phyloP scores from a whole-genome alignment of 2,329 filamentous ascomycete species.

The Sarocladium oryzae region DNA sequence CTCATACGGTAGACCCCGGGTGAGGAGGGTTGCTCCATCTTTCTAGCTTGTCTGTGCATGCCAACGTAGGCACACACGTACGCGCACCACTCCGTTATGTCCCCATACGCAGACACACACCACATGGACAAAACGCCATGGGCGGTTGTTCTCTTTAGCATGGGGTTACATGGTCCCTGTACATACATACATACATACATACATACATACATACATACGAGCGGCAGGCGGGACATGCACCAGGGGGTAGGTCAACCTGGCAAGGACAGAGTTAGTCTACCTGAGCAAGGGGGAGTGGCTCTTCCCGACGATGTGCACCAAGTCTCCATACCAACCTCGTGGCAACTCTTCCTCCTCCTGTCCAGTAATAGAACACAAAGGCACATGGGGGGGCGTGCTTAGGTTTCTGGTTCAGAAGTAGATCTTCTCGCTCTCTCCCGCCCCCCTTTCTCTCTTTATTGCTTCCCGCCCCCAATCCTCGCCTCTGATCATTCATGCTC shows the following conservation, averaged over 20 bases:
- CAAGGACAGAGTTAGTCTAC: neutral
- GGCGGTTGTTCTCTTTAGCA: no score
- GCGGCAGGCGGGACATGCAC: neutral
- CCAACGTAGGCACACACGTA: neutral
- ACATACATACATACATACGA: no score
- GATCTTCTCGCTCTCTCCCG: neutral
- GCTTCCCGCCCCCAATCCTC: no score
- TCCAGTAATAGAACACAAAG: constrained; percentile 4
- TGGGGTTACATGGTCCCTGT: no score
- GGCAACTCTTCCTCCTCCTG: no score
- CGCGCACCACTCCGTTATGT: neutral
- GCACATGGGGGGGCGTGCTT: neutral
- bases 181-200: no score
- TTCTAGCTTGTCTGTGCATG: neutral
- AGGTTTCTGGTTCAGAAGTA: neutral
- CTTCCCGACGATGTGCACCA: no score
- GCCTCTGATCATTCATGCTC: constrained; percentile 7
- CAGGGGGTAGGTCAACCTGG: neutral
- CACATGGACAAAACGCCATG: no score
- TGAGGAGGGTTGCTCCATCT: no score
- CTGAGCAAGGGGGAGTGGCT: neutral
- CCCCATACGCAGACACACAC: no score
- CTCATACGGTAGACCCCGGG: no score
- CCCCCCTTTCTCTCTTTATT: neutral
- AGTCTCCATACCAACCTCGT: neutral